phyloP scores from a whole-genome alignment of 306 rosid species.

The Lagenaria siceraria region DNA sequence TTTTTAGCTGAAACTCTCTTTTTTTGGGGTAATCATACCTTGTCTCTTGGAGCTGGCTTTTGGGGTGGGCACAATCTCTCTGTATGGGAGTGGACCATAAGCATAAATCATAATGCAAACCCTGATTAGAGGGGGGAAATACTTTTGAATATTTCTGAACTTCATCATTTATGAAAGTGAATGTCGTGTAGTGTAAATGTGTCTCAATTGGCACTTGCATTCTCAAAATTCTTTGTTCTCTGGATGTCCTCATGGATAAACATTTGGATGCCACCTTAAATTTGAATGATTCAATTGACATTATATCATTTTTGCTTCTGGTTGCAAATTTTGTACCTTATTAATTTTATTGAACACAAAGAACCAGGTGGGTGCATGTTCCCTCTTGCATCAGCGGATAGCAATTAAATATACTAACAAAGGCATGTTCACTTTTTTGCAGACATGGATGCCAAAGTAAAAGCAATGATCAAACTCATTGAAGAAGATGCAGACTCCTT shows the following conservation, averaged over 20 bases:
- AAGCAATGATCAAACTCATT: constrained; percentile 95
- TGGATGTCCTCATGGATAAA: not conserved
- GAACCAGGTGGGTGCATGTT: not conserved
- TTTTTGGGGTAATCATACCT: not conserved
- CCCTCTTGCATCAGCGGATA: not conserved
- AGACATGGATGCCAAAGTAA: constrained; percentile 98
- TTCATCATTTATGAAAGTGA: not conserved
- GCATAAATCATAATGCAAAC: not conserved
- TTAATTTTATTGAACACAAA: not conserved
- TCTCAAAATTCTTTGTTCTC: not conserved
- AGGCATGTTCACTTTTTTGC: constrained; percentile 13
- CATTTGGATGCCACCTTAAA: not conserved
- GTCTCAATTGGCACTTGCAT: not conserved
- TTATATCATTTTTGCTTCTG: not conserved
- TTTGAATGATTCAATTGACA: not conserved
- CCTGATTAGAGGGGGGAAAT: not conserved
- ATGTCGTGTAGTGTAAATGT: not conserved
- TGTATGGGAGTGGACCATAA: not conserved
- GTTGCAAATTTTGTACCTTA: not conserved
- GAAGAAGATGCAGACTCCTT: constrained; percentile 99
- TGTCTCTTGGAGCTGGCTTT: not conserved
- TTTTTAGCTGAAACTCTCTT: not conserved
- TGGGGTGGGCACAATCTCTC: not conserved
- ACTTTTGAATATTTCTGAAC: not conserved
- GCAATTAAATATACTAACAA: not conserved